A percentile compares a stretch with the other conserved stretches of the same genome.
These are phyloP conservation scores for Dianthus caryophyllus DNA, from an alignment of 148 eudicot genomes.

Conservation along the genomic window DNA sequence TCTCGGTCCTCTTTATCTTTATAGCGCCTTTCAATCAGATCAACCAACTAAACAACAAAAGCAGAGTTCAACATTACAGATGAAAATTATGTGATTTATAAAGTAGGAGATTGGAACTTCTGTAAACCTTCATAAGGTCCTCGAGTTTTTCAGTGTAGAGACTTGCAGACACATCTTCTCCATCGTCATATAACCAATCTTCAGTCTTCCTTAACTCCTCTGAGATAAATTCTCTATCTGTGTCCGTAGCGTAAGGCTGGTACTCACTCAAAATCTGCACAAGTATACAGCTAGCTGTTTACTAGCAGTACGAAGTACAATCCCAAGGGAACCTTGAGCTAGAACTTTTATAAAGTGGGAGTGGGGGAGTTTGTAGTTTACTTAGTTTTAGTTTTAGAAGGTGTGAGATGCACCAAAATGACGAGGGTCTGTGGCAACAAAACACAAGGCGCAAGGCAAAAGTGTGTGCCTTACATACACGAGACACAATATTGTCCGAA, in stretches of 20 bases:
- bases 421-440: too few species aligned
- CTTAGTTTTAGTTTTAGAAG: too few species aligned
- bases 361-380: not conserved
- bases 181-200: slow-evolving; percentile 97
- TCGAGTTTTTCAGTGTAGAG: slow-evolving; percentile 59
- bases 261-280: slow-evolving; percentile 63
- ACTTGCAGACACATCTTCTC: slow-evolving; percentile 77
- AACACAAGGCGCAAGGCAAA: too few species aligned
- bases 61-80: slow-evolving; percentile 12
- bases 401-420: too few species aligned
- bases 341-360: not conserved
- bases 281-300: slow-evolving; percentile 29
- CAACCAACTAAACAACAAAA: slow-evolving; percentile 50
- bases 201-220: slow-evolving; percentile 64
- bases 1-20: slow-evolving; percentile 72
- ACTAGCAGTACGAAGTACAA: not conserved
- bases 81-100: not conserved
- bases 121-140: slow-evolving; percentile 59
- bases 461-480: too few species aligned
- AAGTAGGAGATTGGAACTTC: not conserved
- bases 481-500: too few species aligned
- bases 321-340: not conserved
- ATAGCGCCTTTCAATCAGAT: slow-evolving; percentile 71
- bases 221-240: slow-evolving; percentile 63
- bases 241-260: slow-evolving; percentile 59